phyloP scores from a whole-genome alignment of 164 flowering plant genomes.

The Dillenia suffruticosa region DNA sequence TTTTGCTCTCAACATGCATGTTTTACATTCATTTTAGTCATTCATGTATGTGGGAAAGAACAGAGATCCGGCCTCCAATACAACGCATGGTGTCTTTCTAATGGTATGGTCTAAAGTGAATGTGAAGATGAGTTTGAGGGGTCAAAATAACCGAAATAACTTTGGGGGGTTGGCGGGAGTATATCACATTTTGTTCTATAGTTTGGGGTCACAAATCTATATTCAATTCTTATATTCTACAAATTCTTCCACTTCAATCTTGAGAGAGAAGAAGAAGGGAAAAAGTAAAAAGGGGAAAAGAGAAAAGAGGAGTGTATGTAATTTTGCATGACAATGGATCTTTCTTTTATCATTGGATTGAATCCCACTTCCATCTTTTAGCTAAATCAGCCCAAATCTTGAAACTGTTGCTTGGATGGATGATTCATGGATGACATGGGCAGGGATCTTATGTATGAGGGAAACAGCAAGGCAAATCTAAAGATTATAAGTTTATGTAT shows the following conservation, averaged over 20 bases:
- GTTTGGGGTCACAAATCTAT: too few species aligned
- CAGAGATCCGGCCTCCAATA: too few species aligned
- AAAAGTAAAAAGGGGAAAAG: neutral
- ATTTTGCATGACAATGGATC: conserved; percentile 4
- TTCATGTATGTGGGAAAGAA: too few species aligned
- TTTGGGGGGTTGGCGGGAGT: too few species aligned
- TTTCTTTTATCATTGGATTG: neutral
- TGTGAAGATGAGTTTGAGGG: too few species aligned
- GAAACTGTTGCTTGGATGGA: conserved; percentile 14
- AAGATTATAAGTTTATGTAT: neutral
- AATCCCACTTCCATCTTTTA: conserved; percentile 1
- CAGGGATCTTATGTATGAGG: conserved; percentile 10
- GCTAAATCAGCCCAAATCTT: conserved; percentile 4
- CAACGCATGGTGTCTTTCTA: too few species aligned
- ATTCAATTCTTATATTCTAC: too few species aligned
- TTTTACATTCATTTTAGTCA: too few species aligned
- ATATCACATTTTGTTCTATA: too few species aligned
- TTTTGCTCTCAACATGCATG: too few species aligned
- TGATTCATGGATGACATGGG: neutral
- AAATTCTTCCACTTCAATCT: neutral
- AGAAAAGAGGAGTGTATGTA: neutral
- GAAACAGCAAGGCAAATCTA: conserved; percentile 22
- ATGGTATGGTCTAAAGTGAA: too few species aligned
- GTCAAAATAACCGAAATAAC: too few species aligned
- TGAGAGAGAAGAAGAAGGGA: neutral